Conservation (phyloP, 139 green algal genomes). For the Picochlorum sp. region DNA sequence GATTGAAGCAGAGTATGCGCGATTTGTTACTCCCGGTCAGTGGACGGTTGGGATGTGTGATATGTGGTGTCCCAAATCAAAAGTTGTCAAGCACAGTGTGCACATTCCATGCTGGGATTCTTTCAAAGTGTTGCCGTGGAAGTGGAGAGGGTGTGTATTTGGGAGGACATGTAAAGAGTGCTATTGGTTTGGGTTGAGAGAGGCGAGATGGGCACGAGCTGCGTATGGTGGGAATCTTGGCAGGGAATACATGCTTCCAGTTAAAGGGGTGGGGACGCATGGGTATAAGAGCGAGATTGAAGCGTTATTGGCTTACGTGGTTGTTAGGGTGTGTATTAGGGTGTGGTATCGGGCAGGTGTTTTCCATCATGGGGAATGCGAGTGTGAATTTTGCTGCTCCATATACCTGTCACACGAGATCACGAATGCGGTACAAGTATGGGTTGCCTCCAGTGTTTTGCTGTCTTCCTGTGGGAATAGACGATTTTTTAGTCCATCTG, state of each 20-base stretch:
- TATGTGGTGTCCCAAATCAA: constrained; percentile 26
- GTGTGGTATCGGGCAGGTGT: constrained; percentile 23
- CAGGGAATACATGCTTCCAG: constrained; percentile 26
- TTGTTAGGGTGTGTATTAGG: constrained; percentile 16
- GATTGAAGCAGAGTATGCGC: background rate
- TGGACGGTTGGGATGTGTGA: constrained; percentile 33
- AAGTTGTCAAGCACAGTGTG: constrained; percentile 27
- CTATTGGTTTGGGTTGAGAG: constrained; percentile 30
- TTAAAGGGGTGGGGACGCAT: constrained; percentile 13
- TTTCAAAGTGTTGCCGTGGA: constrained; percentile 20
- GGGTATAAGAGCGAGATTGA: constrained; percentile 31
- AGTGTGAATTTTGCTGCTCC: constrained; percentile 31
- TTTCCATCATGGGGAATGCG: constrained; percentile 24
- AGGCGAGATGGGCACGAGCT: constrained; percentile 27
- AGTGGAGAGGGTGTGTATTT: constrained; percentile 25
- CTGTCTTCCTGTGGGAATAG: constrained; percentile 26
- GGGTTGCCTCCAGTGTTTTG: constrained; percentile 26
- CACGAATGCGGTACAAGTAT: constrained; percentile 30
- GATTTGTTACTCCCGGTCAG: constrained; percentile 14
- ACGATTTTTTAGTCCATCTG: constrained; percentile 38
- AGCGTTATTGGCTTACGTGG: constrained; percentile 17
- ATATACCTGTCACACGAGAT: constrained; percentile 29
- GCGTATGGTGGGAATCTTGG: constrained; percentile 27
- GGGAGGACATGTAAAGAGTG: constrained; percentile 18
- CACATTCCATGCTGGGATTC: constrained; percentile 38